Percentiles rank a stretch among this genome's conserved stretches.
Conservation (phyloP, 352 stramenopile genomes). For the Phytophthora uliginosa region DNA sequence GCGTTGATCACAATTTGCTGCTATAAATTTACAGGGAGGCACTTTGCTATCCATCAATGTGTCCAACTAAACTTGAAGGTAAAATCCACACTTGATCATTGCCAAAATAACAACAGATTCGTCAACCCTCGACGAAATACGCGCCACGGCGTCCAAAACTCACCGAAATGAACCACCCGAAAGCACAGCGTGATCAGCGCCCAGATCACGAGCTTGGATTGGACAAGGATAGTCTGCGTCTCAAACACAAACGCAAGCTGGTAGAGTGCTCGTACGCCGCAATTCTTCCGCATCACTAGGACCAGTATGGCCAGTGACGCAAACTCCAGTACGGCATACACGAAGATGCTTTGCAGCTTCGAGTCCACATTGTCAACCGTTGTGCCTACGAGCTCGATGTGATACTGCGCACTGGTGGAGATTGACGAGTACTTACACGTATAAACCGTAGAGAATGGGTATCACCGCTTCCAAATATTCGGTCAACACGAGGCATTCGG, state of each 20-base stretch:
- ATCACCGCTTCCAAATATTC: constrained; percentile 6
- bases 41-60: background rate
- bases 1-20: too few relatives aligned
- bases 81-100: background rate
- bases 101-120: background rate
- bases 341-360: constrained; percentile 4
- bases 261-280: constrained; percentile 29
- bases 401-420: constrained; percentile 41
- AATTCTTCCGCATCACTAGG: constrained; percentile 25
- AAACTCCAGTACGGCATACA: constrained; percentile 40
- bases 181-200: constrained; percentile 22
- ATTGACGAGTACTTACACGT: constrained; percentile 7
- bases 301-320: constrained; percentile 35
- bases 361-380: constrained; percentile 16
- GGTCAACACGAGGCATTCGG: constrained; percentile 5
- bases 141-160: background rate
- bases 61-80: background rate
- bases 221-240: constrained; percentile 34
- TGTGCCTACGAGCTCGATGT: constrained; percentile 18
- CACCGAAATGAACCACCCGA: constrained; percentile 5
- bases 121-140: background rate
- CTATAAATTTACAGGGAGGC: too few relatives aligned
- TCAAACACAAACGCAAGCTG: constrained; percentile 49
- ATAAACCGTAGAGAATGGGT: constrained; percentile 3
- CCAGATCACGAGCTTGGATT: constrained; percentile 33